phyloP scores from a whole-genome alignment of 768 basidiomycete species.

The Coprinopsis marcescibilis region DNA sequence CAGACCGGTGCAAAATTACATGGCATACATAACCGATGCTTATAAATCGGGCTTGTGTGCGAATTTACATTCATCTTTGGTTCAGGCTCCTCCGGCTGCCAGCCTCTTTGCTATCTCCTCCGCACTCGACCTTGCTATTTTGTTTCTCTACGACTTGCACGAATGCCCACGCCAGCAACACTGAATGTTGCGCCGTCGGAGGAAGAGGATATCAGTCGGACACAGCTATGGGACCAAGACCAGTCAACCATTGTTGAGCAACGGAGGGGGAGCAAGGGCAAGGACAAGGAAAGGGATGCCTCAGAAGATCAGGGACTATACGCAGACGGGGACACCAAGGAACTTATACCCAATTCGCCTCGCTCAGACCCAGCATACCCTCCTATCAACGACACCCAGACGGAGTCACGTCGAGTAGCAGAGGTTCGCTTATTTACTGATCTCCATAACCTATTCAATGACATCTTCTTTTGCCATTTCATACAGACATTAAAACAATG shows the following conservation, averaged over 20 bases:
- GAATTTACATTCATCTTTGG: not conserved
- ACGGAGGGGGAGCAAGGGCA: slow-evolving; percentile 22
- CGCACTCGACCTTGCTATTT: not conserved
- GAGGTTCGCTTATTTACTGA: slow-evolving; percentile 49
- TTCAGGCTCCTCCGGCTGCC: too few relatives aligned
- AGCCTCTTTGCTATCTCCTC: not conserved
- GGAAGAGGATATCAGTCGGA: slow-evolving; percentile 40
- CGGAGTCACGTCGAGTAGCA: slow-evolving; percentile 63
- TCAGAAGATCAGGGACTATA: slow-evolving; percentile 18
- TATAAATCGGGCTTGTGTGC: too few relatives aligned
- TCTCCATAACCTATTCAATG: slow-evolving; percentile 1
- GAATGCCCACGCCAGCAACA: slow-evolving; percentile 6
- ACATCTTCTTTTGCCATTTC: slow-evolving; percentile 6
- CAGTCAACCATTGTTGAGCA: slow-evolving; percentile 3
- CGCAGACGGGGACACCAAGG: slow-evolving; percentile 21
- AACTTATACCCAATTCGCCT: slow-evolving; percentile 20
- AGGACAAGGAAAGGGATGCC: slow-evolving; percentile 29
- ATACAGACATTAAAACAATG: slow-evolving; percentile 67
- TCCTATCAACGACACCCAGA: slow-evolving; percentile 58
- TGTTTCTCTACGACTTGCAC: not conserved
- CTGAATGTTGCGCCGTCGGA: not conserved
- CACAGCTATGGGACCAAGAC: slow-evolving; percentile 17
- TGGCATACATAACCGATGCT: too few relatives aligned
- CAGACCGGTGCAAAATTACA: too few relatives aligned
- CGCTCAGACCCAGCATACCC: slow-evolving; percentile 42